phyloP scores from a whole-genome alignment of 495 filamentous ascomycete genomes.

The Talaromyces wortmannii region DNA sequence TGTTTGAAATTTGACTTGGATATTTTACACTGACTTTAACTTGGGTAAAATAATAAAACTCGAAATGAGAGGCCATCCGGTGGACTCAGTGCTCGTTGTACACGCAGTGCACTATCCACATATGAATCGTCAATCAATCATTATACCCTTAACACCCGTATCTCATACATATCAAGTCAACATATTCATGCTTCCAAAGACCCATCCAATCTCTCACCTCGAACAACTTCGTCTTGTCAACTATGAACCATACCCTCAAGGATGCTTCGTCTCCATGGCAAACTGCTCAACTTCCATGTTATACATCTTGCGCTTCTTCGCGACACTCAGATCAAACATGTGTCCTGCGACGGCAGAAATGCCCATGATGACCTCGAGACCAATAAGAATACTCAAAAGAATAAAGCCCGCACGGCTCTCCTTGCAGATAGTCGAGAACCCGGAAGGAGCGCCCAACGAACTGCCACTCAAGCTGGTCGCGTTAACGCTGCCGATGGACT shows the following conservation, averaged over 20 bases:
- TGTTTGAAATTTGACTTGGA: too few species aligned
- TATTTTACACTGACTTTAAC: too few species aligned
- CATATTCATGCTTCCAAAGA: too few species aligned
- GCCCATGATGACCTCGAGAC: slow-evolving; percentile 38
- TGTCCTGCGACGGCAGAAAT: slow-evolving; percentile 27
- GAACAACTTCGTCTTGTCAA: neutral
- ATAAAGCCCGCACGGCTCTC: slow-evolving; percentile 31
- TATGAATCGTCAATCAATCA: too few species aligned
- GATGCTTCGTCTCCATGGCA: slow-evolving; percentile 5
- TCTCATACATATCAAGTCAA: too few species aligned
- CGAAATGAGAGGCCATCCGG: too few species aligned
- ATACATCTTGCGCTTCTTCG: slow-evolving; percentile 15
- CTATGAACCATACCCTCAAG: too few species aligned
- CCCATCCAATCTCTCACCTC: neutral
- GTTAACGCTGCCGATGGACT: slow-evolving; percentile 9
- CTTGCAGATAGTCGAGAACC: slow-evolving; percentile 39
- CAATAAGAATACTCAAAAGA: slow-evolving; percentile 32
- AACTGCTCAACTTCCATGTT: neutral
- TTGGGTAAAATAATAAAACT: too few species aligned
- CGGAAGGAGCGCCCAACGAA: slow-evolving; percentile 14
- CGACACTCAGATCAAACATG: slow-evolving; percentile 31
- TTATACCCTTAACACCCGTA: too few species aligned
- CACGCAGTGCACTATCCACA: too few species aligned
- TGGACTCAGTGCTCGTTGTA: too few species aligned
- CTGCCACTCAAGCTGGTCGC: neutral